A percentile compares a stretch with the other conserved stretches of the same genome.
Evolutionary conservation across 306 rosid genomes (phyloP).

Genomic region (Glycyrrhiza uralensis): DNA sequence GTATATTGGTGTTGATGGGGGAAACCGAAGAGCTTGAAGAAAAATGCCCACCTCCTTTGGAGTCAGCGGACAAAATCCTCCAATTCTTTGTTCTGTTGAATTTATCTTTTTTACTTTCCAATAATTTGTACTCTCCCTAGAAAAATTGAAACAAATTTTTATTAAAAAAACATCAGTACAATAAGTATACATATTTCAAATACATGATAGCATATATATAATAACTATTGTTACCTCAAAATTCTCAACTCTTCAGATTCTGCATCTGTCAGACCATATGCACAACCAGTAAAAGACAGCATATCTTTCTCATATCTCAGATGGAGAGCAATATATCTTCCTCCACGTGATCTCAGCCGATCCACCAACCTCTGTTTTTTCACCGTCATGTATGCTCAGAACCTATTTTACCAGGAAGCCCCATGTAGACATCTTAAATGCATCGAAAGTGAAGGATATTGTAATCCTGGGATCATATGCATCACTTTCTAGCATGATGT

Average conservation of each 20-base stretch:
- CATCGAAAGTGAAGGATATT: conserved; percentile 41
- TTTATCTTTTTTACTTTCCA: conserved; percentile 87
- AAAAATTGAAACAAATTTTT: conserved; percentile 29
- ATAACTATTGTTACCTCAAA: conserved; percentile 61
- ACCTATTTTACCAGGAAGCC: conserved; percentile 90
- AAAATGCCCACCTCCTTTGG: conserved; percentile 92
- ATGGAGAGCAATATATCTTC: conserved; percentile 90
- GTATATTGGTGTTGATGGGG: conserved; percentile 71
- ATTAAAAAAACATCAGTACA: neutral
- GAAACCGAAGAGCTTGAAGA: conserved; percentile 83
- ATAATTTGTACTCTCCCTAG: conserved; percentile 80
- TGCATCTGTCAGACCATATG: conserved; percentile 67
- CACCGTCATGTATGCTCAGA: conserved; percentile 94
- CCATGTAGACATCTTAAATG: conserved; percentile 92
- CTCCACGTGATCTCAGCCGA: conserved; percentile 76
- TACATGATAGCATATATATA: neutral
- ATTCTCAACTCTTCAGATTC: conserved; percentile 88
- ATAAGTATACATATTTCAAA: neutral
- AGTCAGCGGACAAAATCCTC: conserved; percentile 88
- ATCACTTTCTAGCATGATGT: conserved; percentile 35
- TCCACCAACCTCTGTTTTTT: conserved; percentile 97
- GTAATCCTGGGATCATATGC: conserved; percentile 37
- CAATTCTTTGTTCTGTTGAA: conserved; percentile 78
- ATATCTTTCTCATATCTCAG: conserved; percentile 94
- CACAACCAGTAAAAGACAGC: conserved; percentile 92